phyloP scores from a whole-genome alignment of 192 early-diverging fungal genomes.

The Chytriomyces sp. region DNA sequence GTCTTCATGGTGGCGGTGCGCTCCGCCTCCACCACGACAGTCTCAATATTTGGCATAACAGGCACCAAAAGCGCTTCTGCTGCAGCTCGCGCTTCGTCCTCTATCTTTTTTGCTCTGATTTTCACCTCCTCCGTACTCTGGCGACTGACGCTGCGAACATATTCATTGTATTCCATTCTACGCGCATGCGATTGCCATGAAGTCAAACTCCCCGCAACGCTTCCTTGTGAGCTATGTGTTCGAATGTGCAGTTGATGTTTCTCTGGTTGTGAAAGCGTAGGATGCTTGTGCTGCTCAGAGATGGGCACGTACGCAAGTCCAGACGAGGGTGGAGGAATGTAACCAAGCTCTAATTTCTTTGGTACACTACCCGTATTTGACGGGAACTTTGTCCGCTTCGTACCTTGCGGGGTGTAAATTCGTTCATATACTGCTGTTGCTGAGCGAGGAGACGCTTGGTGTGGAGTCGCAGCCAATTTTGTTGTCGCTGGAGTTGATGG shows the following conservation, averaged over 20 bases:
- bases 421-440: too few relatives aligned
- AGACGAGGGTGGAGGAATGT: neutral
- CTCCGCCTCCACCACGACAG: neutral
- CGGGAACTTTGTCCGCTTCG: too few relatives aligned
- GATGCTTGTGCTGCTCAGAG: conserved; percentile 2
- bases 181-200: conserved; percentile 9
- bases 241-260: neutral
- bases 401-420: too few relatives aligned
- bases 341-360: conserved; percentile 4
- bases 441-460: too few relatives aligned
- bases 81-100: neutral
- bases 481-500: neutral
- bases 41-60: neutral
- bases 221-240: neutral
- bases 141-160: conserved; percentile 7
- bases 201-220: neutral
- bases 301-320: conserved; percentile 16
- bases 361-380: too few relatives aligned
- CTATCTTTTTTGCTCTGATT: too few relatives aligned
- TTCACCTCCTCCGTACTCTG: conserved; percentile 4
- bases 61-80: neutral
- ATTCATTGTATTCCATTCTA: conserved; percentile 20
- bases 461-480: too few relatives aligned
- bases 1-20: neutral
- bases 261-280: neutral